Evolutionary conservation across 208 protist genomes (phyloP), one percentile per base, ranked within the genome.

Genomic region (Wallacemonas sp.): DNA sequence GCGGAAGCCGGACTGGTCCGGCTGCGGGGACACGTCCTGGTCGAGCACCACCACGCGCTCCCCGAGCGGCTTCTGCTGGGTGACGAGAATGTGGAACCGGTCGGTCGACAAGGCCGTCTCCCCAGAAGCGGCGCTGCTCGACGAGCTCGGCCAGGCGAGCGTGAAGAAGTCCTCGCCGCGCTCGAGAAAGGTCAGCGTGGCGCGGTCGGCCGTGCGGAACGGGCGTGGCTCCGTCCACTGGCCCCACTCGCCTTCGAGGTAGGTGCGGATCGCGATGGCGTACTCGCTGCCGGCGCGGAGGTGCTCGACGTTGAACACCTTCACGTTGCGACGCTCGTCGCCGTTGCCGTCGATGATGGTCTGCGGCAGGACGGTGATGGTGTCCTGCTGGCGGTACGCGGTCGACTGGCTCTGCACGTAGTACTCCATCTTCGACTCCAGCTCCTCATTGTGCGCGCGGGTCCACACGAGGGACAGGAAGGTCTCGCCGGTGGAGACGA

Each of bases 91-190:
- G 67, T 79, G 78, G 36, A 52, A 41, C 8, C 41, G 26, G 28
- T 62, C 25, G 2, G 22, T 18, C 18, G 16, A 4, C 25, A 23
- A 3, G 48, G n/a, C 33, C 0, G 26, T 26, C 7, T 10, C 22
- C 7, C 26, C 5, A 12, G 3, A 12, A 11, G 20, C 22, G 36
- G 25, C 29, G 45, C 38, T 61, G 22, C 48, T 45, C 32, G 41
- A 45, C 45, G 46, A 61, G 11, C 57, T 70, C 7, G 82, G 80
- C 87, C 85, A 90, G 55, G 70, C 70, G 7, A 97, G 41, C 18
- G 81, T 88, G 49, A 97, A 77, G 66, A 92, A 94, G 73, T 94
- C 83, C 67, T 97, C 92, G n/a, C 90, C 89, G 26, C 92, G 86
- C 61, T 96, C 90, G 11, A 87, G 52, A 48, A 91, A 89, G 2